Base-by-base conservation (phyloP, 441 rosid genomes). In the Populus hybrid region DNA sequence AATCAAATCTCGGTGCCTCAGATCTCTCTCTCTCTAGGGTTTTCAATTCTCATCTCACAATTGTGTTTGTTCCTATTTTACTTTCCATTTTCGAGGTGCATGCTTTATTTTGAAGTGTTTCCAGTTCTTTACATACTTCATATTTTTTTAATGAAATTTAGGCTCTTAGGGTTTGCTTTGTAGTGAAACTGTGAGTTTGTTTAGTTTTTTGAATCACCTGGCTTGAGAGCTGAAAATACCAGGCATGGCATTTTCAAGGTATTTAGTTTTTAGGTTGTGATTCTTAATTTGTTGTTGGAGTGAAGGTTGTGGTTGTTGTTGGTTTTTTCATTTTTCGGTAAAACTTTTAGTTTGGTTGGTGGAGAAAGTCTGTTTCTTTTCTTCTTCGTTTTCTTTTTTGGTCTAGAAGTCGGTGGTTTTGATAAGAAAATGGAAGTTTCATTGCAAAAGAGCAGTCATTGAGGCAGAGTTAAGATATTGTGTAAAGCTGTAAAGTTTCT, bases 21-120 rank as follows among this genome's bases (percentile, higher is more conserved):
- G 90, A 82, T 86, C 32, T 30, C 32, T 30, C 32, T 30, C 32
- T 30, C 32, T 30, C 32, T 77, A 10, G 34, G 69, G 36, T 54
- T 78, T 77, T 72, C 78, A 70, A 46, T 74, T 86, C 42, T 78
- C 70, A 26, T 12, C 20, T n/a, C n/a, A 16, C 32, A 50, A 35
- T 70, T 9, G 20, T 54, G 20, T 70, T 64, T 2, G 3, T 46
- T 28, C 30, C 50, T 1, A 16, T 30, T 18, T 16, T 32, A 42
- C 6, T 34, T 73, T 16, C 63, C 69, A 36, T 70, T 64, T 74
- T 73, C 36, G 32, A 73, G 81, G 77, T 71, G 50, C 67, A 66
- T 5, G 20, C 35, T 79, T 8, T 84, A n/a, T 40, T 40, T 78
- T 77, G n/a, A 23, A 10, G 71, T 54, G n/a, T 73, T 76, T 61